These are phyloP conservation scores for Argentina anserina DNA, from an alignment of 306 rosid species.

Conservation along the genomic window DNA sequence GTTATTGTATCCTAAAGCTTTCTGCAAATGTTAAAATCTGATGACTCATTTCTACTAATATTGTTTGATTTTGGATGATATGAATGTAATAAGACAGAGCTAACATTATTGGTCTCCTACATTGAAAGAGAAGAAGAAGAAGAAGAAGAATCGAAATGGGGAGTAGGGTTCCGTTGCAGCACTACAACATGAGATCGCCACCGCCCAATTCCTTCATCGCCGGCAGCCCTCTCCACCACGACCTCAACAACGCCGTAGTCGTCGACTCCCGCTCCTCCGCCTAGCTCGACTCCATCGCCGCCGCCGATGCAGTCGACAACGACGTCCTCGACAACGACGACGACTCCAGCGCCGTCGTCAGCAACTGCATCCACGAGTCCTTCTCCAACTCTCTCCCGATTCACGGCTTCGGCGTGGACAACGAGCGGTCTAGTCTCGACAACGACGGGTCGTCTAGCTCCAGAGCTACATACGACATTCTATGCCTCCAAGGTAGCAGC, in stretches of 20 bases:
- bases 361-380: slow-evolving; percentile 72
- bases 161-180: slow-evolving; percentile 84
- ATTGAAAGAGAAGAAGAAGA: neutral
- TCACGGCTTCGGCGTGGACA: slow-evolving; percentile 66
- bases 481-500: slow-evolving; percentile 61
- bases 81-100: too few species aligned
- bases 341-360: slow-evolving; percentile 55
- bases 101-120: too few species aligned
- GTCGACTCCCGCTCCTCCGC: slow-evolving; percentile 53
- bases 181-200: slow-evolving; percentile 76
- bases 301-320: slow-evolving; percentile 43
- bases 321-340: slow-evolving; percentile 47
- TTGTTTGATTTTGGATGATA: too few species aligned
- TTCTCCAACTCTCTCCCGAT: slow-evolving; percentile 62
- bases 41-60: too few species aligned
- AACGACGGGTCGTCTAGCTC: slow-evolving; percentile 47
- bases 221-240: slow-evolving; percentile 74
- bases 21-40: too few species aligned
- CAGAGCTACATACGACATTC: slow-evolving; percentile 45
- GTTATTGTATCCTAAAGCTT: too few species aligned
- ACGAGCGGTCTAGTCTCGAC: slow-evolving; percentile 73
- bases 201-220: slow-evolving; percentile 54
- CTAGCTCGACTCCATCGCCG: slow-evolving; percentile 50
- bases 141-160: slow-evolving; percentile 33
- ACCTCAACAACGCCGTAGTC: slow-evolving; percentile 54